These are phyloP conservation scores for Beta macrorhiza DNA, from an alignment of 179 eudicot species.

Conservation along the genomic window DNA sequence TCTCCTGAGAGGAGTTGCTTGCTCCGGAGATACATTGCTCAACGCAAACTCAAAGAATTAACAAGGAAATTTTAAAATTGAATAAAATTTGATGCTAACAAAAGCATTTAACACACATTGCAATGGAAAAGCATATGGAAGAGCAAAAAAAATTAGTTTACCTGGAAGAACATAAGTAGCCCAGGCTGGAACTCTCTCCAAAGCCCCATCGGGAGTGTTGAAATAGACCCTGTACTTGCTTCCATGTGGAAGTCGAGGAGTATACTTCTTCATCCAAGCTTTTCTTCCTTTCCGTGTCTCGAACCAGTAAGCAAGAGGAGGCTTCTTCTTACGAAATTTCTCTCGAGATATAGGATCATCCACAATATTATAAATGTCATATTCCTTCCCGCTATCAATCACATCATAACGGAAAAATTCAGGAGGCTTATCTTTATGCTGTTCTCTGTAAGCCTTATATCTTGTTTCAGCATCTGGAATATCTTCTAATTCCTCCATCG, in stretches of 20 bases:
- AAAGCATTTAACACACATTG: not conserved
- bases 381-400: slow-evolving; percentile 68
- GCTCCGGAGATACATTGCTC: too few species aligned
- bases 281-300: slow-evolving; percentile 94
- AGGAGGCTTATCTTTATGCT: slow-evolving; percentile 89
- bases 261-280: slow-evolving; percentile 90
- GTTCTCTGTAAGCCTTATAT: slow-evolving; percentile 80
- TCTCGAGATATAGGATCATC: slow-evolving; percentile 75
- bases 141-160: slow-evolving; percentile 30
- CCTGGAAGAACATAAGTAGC: slow-evolving; percentile 94
- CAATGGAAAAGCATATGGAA: not conserved
- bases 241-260: slow-evolving; percentile 81
- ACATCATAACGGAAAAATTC: slow-evolving; percentile 75
- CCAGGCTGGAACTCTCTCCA: slow-evolving; percentile 98
- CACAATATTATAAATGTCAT: slow-evolving; percentile 62
- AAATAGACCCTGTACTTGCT: slow-evolving; percentile 93
- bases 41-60: not conserved
- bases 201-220: slow-evolving; percentile 86
- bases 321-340: slow-evolving; percentile 70
- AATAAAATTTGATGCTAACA: not conserved
- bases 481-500: slow-evolving; percentile 80
- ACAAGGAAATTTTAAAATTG: not conserved
- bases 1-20: not conserved
- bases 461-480: slow-evolving; percentile 86
- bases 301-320: slow-evolving; percentile 92